Base-by-base conservation (phyloP, 176 grass and related monocot species). In the Aegilops speltoides region DNA sequence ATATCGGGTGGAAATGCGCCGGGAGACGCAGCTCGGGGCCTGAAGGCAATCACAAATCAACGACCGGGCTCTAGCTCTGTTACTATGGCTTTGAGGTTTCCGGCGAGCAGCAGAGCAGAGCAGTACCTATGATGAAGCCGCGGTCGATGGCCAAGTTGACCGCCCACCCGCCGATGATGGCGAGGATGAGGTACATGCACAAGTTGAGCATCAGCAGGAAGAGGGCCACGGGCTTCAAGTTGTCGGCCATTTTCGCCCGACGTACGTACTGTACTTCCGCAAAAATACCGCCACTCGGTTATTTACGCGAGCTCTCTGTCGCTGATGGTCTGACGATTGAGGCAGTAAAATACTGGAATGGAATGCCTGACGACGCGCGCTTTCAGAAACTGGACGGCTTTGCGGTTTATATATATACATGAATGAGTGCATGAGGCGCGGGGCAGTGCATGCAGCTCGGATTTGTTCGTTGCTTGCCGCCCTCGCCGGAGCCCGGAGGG, bases 71-170 rank as follows among this genome's bases (percentile, higher is more conserved):
- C 10, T 40, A 2, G 2, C 41, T 4, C 37, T 22, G 22, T 46
- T 20, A 52, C 14, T 45, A 14, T n/a, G 23, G 38, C 11, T 1
- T 45, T 73, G n/a, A 73, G 70, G 10, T 23, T 45, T 8, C 14
- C n/a, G n/a, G 23, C 38, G n/a, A 75, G 14, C 24, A 29, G 24
- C 40, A 41, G 10, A 41, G 40, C 41, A 43, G 41, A 43, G 41
- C 16, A 11, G 23, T 92, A 95, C 93, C 96, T 68, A 98, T 88
- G 72, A 94, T 94, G 86, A 98, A 98, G n/a, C 91, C 96, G 20
- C 22, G 79, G 56, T 98, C 82, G 17, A 96, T 94, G 34, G 90
- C 63, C 10, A 77, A 14, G 68, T 94, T 90, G 26, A 96, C 85
- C 14, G 93, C 96, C 96, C 96, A 98, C 17, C 96, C 96, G 73